phyloP scores from a whole-genome alignment of 306 rosid genomes.

The Cicer pinnatifidum region DNA sequence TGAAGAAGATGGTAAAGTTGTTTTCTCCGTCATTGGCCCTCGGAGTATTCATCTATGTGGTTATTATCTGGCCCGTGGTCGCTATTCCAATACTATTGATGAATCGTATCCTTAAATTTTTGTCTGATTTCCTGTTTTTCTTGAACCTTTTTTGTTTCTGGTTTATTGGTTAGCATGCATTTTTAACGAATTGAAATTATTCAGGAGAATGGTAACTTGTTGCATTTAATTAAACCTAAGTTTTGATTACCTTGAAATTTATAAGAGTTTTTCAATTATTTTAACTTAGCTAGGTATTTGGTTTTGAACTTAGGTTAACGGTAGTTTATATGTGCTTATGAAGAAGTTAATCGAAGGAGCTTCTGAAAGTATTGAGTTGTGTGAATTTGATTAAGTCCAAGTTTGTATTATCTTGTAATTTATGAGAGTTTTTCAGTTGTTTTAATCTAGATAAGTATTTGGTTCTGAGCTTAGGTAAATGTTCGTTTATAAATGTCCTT shows the following conservation, averaged over 20 bases:
- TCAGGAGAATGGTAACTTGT: background rate
- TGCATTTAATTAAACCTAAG: background rate
- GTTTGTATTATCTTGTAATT: background rate
- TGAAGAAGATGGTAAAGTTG: conserved; percentile 74
- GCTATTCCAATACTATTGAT: conserved; percentile 32
- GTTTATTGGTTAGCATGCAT: background rate
- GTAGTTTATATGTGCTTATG: background rate
- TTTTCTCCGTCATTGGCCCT: conserved; percentile 87
- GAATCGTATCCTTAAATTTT: conserved; percentile 70
- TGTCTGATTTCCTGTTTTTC: background rate
- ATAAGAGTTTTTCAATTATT: background rate
- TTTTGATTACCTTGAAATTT: background rate
- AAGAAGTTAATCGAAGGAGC: background rate
- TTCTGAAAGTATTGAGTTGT: background rate
- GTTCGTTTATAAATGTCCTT: conserved; percentile 6
- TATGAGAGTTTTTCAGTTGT: background rate
- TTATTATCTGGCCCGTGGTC: conserved; percentile 52
- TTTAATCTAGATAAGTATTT: background rate
- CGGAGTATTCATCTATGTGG: conserved; percentile 89
- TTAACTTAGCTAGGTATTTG: background rate
- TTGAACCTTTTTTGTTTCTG: background rate
- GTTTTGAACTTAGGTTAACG: background rate
- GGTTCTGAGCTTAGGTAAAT: background rate
- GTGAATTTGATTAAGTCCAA: background rate
- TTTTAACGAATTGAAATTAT: background rate